These are phyloP conservation scores for Lavandula angustifolia DNA, from an alignment of 257 asterid genomes.

Conservation along the genomic window DNA sequence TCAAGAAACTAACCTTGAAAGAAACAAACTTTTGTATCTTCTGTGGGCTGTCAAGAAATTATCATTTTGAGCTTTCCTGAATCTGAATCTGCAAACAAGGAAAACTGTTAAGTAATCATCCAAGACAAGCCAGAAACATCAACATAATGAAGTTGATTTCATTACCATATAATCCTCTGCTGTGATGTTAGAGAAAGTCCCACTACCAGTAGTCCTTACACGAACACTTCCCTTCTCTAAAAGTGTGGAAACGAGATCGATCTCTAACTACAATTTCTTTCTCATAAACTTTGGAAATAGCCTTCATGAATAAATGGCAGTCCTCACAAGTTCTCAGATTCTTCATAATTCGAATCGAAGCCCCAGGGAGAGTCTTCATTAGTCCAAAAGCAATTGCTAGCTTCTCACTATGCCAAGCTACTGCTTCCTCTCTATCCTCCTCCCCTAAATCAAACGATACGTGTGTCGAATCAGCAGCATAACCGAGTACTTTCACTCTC, in stretches of 20 bases:
- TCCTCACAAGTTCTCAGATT: slow-evolving; percentile 66
- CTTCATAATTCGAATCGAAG: slow-evolving; percentile 48
- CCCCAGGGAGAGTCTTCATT: slow-evolving; percentile 41
- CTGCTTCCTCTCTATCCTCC: slow-evolving; percentile 65
- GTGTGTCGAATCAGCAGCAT: slow-evolving; percentile 46
- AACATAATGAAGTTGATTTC: neutral
- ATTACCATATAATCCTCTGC: slow-evolving; percentile 11
- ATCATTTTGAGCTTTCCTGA: neutral
- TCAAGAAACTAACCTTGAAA: neutral
- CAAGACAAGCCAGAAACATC: neutral
- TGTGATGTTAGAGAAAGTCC: neutral
- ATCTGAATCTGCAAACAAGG: neutral
- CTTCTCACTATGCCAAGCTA: slow-evolving; percentile 72
- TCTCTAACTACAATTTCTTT: slow-evolving; percentile 60
- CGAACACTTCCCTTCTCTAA: slow-evolving; percentile 54
- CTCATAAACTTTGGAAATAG: slow-evolving; percentile 54
- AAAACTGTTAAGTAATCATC: neutral
- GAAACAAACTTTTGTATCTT: neutral
- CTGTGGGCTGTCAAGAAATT: neutral
- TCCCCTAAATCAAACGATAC: slow-evolving; percentile 62
- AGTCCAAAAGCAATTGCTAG: slow-evolving; percentile 62
- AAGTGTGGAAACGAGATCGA: slow-evolving; percentile 58
- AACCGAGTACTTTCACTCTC: slow-evolving; percentile 46
- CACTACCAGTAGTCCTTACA: slow-evolving; percentile 66
- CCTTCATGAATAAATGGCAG: slow-evolving; percentile 61